A percentile compares a stretch with the other conserved stretches of the same genome.
phyloP scores from a whole-genome alignment of 192 early-diverging fungal species.

The Linnemannia schmuckeri region DNA sequence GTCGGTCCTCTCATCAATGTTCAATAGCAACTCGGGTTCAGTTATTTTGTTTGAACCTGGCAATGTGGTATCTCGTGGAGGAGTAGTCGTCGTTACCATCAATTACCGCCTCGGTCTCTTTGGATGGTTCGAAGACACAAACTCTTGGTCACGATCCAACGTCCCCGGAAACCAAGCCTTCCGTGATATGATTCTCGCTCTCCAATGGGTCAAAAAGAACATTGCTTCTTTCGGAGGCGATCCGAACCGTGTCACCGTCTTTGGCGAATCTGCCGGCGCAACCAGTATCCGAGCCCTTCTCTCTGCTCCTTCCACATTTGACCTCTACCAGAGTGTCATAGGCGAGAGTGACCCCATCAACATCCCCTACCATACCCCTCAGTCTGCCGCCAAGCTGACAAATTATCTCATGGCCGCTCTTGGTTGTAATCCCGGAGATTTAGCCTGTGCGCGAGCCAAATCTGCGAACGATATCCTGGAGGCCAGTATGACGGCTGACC shows the following conservation, averaged over 20 bases:
- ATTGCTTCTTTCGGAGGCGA: constrained; percentile 71
- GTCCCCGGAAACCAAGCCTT: constrained; percentile 53
- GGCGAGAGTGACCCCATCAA: constrained; percentile 60
- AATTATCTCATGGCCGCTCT: constrained; percentile 31
- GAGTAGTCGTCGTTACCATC: constrained; percentile 55
- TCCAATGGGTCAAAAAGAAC: constrained; percentile 69
- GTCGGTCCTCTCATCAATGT: background rate
- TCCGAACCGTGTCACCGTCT: constrained; percentile 58
- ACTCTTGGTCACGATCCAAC: background rate
- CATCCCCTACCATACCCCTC: constrained; percentile 39
- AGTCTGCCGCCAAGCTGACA: background rate
- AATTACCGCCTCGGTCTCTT: constrained; percentile 54
- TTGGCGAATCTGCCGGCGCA: constrained; percentile 57
- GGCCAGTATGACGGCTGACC: constrained; percentile 30
- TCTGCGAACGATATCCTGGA: constrained; percentile 17
- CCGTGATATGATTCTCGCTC: constrained; percentile 66
- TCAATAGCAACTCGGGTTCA: constrained; percentile 34
- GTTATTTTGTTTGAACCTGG: constrained; percentile 42
- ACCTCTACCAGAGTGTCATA: constrained; percentile 58
- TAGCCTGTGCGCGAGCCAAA: constrained; percentile 35
- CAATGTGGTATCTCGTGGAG: constrained; percentile 46
- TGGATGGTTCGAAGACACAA: constrained; percentile 33
- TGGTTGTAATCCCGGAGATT: constrained; percentile 9
- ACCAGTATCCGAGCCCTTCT: constrained; percentile 56
- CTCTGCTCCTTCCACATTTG: constrained; percentile 47